Percentiles rank a stretch among this genome's conserved stretches.
phyloP scores from a whole-genome alignment of 805 yeast species.

The Metschnikowia orientalis region DNA sequence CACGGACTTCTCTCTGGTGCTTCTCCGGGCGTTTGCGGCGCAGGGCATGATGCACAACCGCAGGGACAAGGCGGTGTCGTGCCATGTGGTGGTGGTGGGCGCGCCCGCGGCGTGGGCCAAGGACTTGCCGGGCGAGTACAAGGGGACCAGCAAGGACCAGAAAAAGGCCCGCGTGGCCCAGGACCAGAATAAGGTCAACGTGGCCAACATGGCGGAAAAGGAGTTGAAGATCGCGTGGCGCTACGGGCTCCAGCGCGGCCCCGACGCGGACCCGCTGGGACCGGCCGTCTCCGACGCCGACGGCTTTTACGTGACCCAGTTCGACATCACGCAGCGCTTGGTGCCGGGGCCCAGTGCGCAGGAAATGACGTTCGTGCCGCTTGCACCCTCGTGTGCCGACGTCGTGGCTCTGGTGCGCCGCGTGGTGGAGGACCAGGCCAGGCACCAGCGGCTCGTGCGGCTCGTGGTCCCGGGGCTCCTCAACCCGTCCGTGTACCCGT shows the following conservation, averaged over 20 bases:
- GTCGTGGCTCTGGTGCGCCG: conserved; percentile 41
- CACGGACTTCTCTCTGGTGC: conserved; percentile 76
- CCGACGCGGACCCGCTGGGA: conserved; percentile 5
- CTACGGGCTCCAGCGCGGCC: conserved; percentile 48
- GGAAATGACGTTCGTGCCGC: conserved; percentile 57
- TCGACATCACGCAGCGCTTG: conserved; percentile 72
- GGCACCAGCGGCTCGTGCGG: conserved; percentile 50
- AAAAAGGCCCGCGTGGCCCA: conserved; percentile 54
- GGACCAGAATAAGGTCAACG: conserved; percentile 62
- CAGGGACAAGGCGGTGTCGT: conserved; percentile 35
- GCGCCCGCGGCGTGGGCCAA: conserved; percentile 54
- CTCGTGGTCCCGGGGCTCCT: conserved; percentile 72
- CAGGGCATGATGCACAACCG: conserved; percentile 73
- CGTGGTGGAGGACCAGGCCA: conserved; percentile 31
- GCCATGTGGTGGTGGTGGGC: conserved; percentile 66
- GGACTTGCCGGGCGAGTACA: conserved; percentile 72
- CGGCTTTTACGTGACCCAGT: conserved; percentile 58
- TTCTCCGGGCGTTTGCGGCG: conserved; percentile 65
- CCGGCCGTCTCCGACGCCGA: conserved; percentile 23
- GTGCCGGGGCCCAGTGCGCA: conserved; percentile 59
- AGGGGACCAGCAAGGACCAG: conserved; percentile 62
- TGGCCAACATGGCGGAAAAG: conserved; percentile 53
- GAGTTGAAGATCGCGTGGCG: conserved; percentile 93
- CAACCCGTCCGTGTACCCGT: conserved; percentile 71
- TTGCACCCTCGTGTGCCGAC: conserved; percentile 18